Base-by-base conservation (phyloP, 257 asterid genomes). In the Nicotiana attenuata region DNA sequence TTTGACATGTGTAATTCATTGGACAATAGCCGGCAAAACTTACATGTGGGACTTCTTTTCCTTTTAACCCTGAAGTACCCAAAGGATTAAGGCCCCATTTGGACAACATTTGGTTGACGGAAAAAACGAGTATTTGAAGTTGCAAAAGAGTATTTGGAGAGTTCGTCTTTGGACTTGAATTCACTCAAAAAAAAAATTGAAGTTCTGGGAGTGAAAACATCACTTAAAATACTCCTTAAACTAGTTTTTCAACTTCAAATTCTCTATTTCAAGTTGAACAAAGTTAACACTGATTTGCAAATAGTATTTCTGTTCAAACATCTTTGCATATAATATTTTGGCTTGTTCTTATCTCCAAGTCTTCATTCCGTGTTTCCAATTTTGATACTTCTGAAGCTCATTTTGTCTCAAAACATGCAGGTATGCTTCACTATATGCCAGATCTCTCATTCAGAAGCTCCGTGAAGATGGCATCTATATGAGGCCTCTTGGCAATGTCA, bases 401-500 rank as follows among this genome's bases (percentile, higher is more conserved):
- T 24, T 56, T 75, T 69, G 61, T 57, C 81, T 77, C 78, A 45
- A 59, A 55, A 24, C 63, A 68, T 83, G 81, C 90, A 96, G 99
- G 91, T 94, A 96, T 86, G 99, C 93, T 50, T 96, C 98, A 4
- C 89, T 82, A 7, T 96, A 88, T 77, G 97, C 97, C 59, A 87
- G 88, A 77, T 86, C 95, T 57, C 94, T 96, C 50, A 60, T 94
- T 56, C 86, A 91, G 88, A 89, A 83, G 89, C 90, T 96, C 19
- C 91, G 90, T 0, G 94, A 85, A 84, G 99, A 96, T 83, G 99
- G 98, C 82, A 90, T 94, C 81, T 90, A 88, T 63, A 92, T 89
- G 97, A 92, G 99, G 90, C 98, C 98, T 35, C 86, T 94, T 77
- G 99, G 99, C 29, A 96, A 94, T 75, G 97, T 96, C 76, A 69